Evolutionary conservation across 2,329 filamentous ascomycete species (phyloP), one percentile per base, ranked within the genome.

Genomic region (Xylaria arbuscula): DNA sequence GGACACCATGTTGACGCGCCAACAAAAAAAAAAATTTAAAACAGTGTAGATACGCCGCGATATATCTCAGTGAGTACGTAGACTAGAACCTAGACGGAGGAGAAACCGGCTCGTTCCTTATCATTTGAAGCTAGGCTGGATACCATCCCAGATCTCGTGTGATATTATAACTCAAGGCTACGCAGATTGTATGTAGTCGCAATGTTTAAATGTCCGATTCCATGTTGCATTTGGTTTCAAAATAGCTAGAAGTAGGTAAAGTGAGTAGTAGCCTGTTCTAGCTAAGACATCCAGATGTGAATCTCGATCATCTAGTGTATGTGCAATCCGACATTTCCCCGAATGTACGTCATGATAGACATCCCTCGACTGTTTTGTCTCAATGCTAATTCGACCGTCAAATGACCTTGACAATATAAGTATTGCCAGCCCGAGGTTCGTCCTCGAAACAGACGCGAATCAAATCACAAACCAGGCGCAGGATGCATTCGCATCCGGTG

Each of bases 401-500:
- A 15, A 51, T 1, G 48, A 28, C 3, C 10, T 19, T 32, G 38
- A 40, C 38, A 5, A 28, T 5, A 38, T 13, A 28, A 28, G 28
- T n/a, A 9, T n/a, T 63, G 8, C 2, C 11, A 40, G 11, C 13
- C 17, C 51, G 10, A 55, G 3, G 51, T 10, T 55, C 32, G 51
- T 38, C 6, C 42, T 54, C 47, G 22, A 48, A 48, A 6, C 19
- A 28, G 36, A 34, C 22, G 22, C 22, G 19, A 48, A 47, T n/a
- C n/a, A 9, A 19, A 45, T 28, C 11, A 19, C n/a, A 28, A 42
- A 54, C 19, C n/a, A 63, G n/a, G 48, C 28, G 47, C 53, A 19
- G 59, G 54, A 64, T 50, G 60, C 22, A 19, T 67, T 28, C 13
- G 8, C 28, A 63, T 59, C 64, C 54, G 51, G 51, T 64, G 65